Conservation (phyloP, 805 yeast species). For the Yamadazyma sp. region DNA sequence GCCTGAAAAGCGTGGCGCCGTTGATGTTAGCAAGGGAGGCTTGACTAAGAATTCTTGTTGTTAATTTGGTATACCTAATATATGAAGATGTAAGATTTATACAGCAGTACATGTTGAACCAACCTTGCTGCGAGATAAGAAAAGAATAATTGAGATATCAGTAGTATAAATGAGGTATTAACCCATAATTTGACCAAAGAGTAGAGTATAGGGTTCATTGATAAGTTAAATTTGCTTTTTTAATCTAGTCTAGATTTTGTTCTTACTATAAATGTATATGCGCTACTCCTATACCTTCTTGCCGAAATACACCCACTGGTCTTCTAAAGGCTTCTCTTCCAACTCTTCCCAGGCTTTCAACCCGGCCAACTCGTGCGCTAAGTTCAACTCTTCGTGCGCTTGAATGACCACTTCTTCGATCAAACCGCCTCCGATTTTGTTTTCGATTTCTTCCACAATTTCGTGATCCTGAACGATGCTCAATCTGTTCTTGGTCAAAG, state of each 20-base stretch:
- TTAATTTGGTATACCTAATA: too few relatives aligned
- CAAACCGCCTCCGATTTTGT: slow-evolving; percentile 75
- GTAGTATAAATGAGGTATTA: too few relatives aligned
- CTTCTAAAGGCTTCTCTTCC: slow-evolving; percentile 75
- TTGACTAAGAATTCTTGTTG: slow-evolving; percentile 40
- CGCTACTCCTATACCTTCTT: slow-evolving; percentile 53
- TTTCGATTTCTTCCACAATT: slow-evolving; percentile 64
- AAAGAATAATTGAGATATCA: too few relatives aligned
- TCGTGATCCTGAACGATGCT: slow-evolving; percentile 63
- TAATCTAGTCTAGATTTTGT: too few relatives aligned
- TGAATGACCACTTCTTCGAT: slow-evolving; percentile 81
- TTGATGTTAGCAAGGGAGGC: slow-evolving; percentile 39
- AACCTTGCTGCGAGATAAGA: too few relatives aligned
- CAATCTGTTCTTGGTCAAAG: slow-evolving; percentile 68
- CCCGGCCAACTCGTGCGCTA: slow-evolving; percentile 65
- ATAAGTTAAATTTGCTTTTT: too few relatives aligned
- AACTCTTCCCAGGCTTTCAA: slow-evolving; percentile 78
- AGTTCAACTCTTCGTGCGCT: slow-evolving; percentile 75
- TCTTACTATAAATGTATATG: too few relatives aligned
- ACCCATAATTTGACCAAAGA: too few relatives aligned
- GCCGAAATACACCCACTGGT: slow-evolving; percentile 83
- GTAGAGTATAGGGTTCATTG: too few relatives aligned
- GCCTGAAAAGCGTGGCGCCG: slow-evolving; percentile 21
- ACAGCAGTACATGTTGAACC: too few relatives aligned
- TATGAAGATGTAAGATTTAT: too few relatives aligned